These are phyloP conservation scores for Francoa sonchifolia DNA, from an alignment of 441 rosid genomes.

Conservation along the genomic window DNA sequence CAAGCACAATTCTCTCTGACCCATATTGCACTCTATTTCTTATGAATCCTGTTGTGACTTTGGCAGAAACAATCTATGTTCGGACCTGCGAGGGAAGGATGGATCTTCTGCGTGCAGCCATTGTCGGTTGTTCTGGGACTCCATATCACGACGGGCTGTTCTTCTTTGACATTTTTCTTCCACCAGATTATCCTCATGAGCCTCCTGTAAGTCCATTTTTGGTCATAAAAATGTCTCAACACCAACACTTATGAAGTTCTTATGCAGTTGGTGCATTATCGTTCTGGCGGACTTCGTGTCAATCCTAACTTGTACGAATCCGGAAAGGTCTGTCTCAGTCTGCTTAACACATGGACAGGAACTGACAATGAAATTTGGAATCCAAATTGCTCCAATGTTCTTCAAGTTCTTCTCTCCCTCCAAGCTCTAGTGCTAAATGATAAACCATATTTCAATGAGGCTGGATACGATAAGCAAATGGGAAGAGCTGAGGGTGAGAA, in stretches of 20 bases:
- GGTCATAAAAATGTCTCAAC: constrained; percentile 1
- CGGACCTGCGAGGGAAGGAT: constrained; percentile 76
- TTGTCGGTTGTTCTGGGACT: constrained; percentile 74
- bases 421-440: constrained; percentile 95
- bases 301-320: constrained; percentile 90
- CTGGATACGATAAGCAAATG: constrained; percentile 73
- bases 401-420: constrained; percentile 87
- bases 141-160: constrained; percentile 87
- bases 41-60: constrained; percentile 6
- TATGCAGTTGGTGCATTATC: constrained; percentile 70
- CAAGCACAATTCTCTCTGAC: too few relatives aligned
- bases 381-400: constrained; percentile 60
- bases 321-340: constrained; percentile 86
- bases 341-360: constrained; percentile 84
- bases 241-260: too few relatives aligned
- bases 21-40: not conserved
- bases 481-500: constrained; percentile 87
- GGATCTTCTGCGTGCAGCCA: constrained; percentile 69
- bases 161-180: constrained; percentile 77
- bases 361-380: constrained; percentile 80
- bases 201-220: constrained; percentile 85
- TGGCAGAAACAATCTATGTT: constrained; percentile 62
- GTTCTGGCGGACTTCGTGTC: constrained; percentile 75
- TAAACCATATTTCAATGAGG: constrained; percentile 91
- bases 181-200: constrained; percentile 69